phyloP scores from a whole-genome alignment of 2,329 filamentous ascomycete genomes.

The Botrytis porri region DNA sequence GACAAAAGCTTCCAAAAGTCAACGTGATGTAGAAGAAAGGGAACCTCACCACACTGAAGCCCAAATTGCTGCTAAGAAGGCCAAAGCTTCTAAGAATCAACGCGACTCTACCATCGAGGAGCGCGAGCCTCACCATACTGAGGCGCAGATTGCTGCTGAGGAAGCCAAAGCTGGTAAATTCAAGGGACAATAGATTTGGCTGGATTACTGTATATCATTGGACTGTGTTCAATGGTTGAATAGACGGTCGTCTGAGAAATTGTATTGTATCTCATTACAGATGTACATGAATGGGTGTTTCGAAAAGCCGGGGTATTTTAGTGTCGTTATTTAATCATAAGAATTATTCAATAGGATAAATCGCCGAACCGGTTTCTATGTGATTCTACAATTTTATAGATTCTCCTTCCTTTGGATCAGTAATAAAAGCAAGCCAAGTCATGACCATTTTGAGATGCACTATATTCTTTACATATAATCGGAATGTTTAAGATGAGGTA shows the following conservation, averaged over 20 bases:
- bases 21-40: constrained; percentile 21
- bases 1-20: constrained; percentile 18
- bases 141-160: constrained; percentile 30
- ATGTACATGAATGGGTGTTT: background rate
- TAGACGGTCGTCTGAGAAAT: background rate
- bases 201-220: background rate
- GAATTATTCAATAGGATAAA: background rate
- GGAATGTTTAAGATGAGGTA: background rate
- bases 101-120: constrained; percentile 20
- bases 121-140: constrained; percentile 28
- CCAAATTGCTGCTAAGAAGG: constrained; percentile 27
- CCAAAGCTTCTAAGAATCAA: constrained; percentile 8
- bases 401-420: background rate
- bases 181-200: background rate
- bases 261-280: background rate
- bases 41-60: constrained; percentile 23
- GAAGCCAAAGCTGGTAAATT: constrained; percentile 23
- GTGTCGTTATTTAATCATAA: background rate
- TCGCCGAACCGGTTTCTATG: too few species aligned
- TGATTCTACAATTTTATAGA: background rate
- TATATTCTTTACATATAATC: background rate
- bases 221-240: background rate
- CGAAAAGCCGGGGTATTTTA: background rate
- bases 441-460: background rate
- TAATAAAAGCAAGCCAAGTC: background rate